Conservation (phyloP, 1,284 basidiomycete species). For the Austropuccinia psidii region DNA sequence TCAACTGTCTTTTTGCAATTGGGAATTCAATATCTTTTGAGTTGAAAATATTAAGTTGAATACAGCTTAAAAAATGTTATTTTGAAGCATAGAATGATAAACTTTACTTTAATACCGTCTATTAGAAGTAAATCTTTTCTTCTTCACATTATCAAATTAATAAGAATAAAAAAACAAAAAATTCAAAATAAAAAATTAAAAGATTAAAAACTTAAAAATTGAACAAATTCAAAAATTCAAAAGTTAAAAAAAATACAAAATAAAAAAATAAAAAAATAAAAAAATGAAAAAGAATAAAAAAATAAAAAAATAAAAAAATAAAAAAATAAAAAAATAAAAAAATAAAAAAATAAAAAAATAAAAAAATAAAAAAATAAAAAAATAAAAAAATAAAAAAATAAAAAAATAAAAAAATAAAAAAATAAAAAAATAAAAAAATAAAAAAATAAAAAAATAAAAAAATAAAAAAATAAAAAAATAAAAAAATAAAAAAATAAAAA, state of each 20-base stretch:
- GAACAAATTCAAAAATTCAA: background rate
- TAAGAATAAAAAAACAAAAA: background rate
- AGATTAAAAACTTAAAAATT: background rate
- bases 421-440: background rate
- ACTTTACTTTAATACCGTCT: too few relatives aligned
- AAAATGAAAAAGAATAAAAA: background rate
- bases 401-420: background rate
- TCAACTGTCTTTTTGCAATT: too few relatives aligned
- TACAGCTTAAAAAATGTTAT: too few relatives aligned
- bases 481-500: background rate
- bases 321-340: background rate
- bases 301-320: background rate
- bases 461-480: background rate
- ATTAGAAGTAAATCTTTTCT: background rate
- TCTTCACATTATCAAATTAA: background rate
- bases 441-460: background rate
- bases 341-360: background rate
- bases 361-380: background rate
- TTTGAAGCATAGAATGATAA: too few relatives aligned
- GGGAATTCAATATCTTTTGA: too few relatives aligned
- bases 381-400: background rate
- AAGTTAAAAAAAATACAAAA: background rate
- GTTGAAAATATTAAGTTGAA: too few relatives aligned
- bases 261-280: background rate
- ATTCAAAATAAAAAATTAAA: background rate